These are phyloP conservation scores for Syncephalis plumigaleata DNA, from an alignment of 371 early-diverging fungal species.

Conservation along the genomic window DNA sequence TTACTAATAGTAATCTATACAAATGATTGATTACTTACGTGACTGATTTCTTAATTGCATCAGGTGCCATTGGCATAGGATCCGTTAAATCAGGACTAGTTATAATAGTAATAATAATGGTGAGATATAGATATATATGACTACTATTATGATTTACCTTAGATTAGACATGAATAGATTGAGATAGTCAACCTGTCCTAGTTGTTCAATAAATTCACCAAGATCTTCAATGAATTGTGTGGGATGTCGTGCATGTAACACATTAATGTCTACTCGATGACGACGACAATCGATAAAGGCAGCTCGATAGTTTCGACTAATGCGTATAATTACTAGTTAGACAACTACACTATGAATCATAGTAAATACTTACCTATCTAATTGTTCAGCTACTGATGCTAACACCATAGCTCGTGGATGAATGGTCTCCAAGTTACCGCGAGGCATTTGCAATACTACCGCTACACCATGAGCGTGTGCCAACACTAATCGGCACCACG, in stretches of 20 bases:
- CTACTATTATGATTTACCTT: slow-evolving; percentile 13
- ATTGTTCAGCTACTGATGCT: slow-evolving; percentile 45
- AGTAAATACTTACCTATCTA: slow-evolving; percentile 25
- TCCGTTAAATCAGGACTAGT: too few species aligned
- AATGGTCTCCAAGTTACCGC: slow-evolving; percentile 94
- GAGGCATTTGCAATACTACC: slow-evolving; percentile 87
- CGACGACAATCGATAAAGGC: slow-evolving; percentile 77
- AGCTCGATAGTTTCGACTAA: slow-evolving; percentile 40
- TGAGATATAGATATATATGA: too few species aligned
- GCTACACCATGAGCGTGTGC: slow-evolving; percentile 49
- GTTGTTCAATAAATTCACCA: slow-evolving; percentile 47
- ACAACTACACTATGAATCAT: too few species aligned
- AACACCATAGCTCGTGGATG: slow-evolving; percentile 84
- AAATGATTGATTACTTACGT: background rate
- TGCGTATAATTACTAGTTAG: too few species aligned
- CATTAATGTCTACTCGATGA: slow-evolving; percentile 85
- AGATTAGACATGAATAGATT: slow-evolving; percentile 80
- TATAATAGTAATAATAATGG: too few species aligned
- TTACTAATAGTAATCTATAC: background rate
- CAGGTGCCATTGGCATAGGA: background rate
- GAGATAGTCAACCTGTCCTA: slow-evolving; percentile 69
- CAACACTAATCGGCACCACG: slow-evolving; percentile 75
- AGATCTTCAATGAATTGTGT: slow-evolving; percentile 45
- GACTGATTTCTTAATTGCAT: background rate
- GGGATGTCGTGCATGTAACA: slow-evolving; percentile 65